Conservation (phyloP, 1,284 basidiomycete genomes). For the Rhodotorula glutinis region DNA sequence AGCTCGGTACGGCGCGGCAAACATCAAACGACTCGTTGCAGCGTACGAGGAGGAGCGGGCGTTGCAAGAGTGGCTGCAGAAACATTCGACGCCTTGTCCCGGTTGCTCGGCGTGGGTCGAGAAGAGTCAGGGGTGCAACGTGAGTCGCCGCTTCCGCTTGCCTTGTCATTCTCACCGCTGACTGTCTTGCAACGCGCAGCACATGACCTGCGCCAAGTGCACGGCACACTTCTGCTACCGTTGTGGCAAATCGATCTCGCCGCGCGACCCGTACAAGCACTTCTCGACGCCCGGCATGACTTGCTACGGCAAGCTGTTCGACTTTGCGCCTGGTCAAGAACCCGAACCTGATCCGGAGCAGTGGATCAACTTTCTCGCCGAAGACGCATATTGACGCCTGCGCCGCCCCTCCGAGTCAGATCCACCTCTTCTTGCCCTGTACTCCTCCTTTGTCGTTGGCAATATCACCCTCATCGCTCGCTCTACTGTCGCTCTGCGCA, state of each 20-base stretch:
- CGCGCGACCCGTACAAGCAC: constrained; percentile 63
- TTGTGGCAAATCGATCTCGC: constrained; percentile 46
- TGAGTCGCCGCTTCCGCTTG: constrained; percentile 41
- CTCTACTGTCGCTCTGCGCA: too few relatives aligned
- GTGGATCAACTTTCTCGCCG: constrained; percentile 15
- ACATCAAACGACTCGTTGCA: constrained; percentile 58
- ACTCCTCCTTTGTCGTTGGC: too few relatives aligned
- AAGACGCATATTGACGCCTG: not conserved
- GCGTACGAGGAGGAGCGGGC: constrained; percentile 64
- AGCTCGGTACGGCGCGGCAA: constrained; percentile 59
- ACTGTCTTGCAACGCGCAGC: constrained; percentile 9
- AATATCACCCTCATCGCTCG: too few relatives aligned
- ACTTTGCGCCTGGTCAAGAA: constrained; percentile 22
- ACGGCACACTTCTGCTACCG: constrained; percentile 71
- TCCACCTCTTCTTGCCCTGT: too few relatives aligned
- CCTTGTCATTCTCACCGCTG: not conserved
- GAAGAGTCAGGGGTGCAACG: constrained; percentile 68
- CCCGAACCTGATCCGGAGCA: constrained; percentile 21
- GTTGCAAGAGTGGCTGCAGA: constrained; percentile 63
- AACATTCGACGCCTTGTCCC: constrained; percentile 64
- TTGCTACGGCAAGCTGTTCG: constrained; percentile 42
- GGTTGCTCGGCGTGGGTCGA: constrained; percentile 61
- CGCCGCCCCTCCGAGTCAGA: not conserved
- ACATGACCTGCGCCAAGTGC: constrained; percentile 73
- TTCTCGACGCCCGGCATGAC: constrained; percentile 49